A percentile compares a stretch with the other conserved stretches of the same genome.
These are phyloP conservation scores for Salvia splendens DNA, from an alignment of 257 asterid genomes.

Conservation along the genomic window DNA sequence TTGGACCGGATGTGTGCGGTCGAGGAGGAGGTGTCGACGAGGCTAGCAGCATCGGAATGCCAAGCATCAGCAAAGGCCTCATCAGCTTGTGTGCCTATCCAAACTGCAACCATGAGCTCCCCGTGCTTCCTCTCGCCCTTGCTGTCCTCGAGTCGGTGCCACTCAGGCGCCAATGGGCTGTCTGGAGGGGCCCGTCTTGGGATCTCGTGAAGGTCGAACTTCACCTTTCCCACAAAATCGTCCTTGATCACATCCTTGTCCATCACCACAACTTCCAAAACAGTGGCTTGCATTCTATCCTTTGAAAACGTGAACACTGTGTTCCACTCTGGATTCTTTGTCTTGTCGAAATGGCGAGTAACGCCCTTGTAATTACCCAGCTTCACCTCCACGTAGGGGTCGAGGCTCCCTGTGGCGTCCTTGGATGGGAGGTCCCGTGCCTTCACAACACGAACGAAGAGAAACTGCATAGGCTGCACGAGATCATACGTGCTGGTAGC, in stretches of 20 bases:
- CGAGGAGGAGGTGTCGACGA: conserved; percentile 39
- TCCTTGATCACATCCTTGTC: conserved; percentile 77
- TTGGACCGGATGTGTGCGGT: conserved; percentile 68
- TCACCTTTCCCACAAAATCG: conserved; percentile 69
- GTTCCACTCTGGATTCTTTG: conserved; percentile 76
- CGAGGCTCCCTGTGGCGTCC: conserved; percentile 72
- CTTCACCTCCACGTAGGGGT: conserved; percentile 80
- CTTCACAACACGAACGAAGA: conserved; percentile 77
- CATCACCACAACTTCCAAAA: conserved; percentile 65
- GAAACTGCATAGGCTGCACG: conserved; percentile 91
- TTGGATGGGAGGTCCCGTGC: conserved; percentile 74
- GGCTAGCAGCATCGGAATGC: conserved; percentile 70
- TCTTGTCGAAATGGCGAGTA: conserved; percentile 74
- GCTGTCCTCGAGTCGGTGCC: conserved; percentile 72
- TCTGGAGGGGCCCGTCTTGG: conserved; percentile 88
- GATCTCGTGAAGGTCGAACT: conserved; percentile 62
- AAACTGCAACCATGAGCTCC: conserved; percentile 84
- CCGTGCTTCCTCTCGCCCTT: conserved; percentile 64
- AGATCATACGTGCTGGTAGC: conserved; percentile 63
- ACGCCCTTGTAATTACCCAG: conserved; percentile 88
- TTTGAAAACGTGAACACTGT: conserved; percentile 71
- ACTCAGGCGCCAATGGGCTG: conserved; percentile 94
- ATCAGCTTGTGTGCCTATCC: conserved; percentile 96
- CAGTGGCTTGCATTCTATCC: conserved; percentile 70
- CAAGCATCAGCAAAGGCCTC: conserved; percentile 93